These are phyloP conservation scores for Emergomyces orientalis DNA, from an alignment of 2,329 filamentous ascomycete genomes.

Conservation along the genomic window DNA sequence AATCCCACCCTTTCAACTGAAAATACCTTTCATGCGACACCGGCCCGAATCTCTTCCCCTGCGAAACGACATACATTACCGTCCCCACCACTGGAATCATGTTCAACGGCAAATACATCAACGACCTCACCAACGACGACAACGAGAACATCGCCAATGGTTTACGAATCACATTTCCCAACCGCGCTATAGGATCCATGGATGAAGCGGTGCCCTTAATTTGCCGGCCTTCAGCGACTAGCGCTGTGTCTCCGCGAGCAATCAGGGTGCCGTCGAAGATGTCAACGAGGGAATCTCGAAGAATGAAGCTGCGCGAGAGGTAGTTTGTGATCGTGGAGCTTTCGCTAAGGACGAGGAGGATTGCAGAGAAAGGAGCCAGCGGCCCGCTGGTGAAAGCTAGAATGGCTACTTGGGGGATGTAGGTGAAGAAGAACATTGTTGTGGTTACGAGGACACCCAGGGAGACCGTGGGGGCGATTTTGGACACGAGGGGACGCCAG, in stretches of 20 bases:
- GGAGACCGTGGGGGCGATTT: slow-evolving; percentile 52
- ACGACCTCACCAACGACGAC: slow-evolving; percentile 59
- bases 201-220: slow-evolving; percentile 44
- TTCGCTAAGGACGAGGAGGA: slow-evolving; percentile 52
- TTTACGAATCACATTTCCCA: slow-evolving; percentile 49
- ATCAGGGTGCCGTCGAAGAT: slow-evolving; percentile 71
- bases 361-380: slow-evolving; percentile 52
- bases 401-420: slow-evolving; percentile 72
- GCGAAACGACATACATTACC: slow-evolving; percentile 65
- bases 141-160: slow-evolving; percentile 47
- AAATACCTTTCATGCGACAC: slow-evolving; percentile 62
- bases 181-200: slow-evolving; percentile 44
- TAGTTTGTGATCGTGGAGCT: slow-evolving; percentile 43
- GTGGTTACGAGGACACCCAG: slow-evolving; percentile 64
- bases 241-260: slow-evolving; percentile 43
- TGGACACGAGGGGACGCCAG: slow-evolving; percentile 50
- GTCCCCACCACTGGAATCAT: slow-evolving; percentile 88
- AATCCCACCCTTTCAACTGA: slow-evolving; percentile 76
- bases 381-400: slow-evolving; percentile 78
- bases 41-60: slow-evolving; percentile 53
- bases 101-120: slow-evolving; percentile 84
- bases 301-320: slow-evolving; percentile 58
- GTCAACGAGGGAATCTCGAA: slow-evolving; percentile 75
- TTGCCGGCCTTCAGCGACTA: slow-evolving; percentile 68
- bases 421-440: slow-evolving; percentile 81